phyloP scores from a whole-genome alignment of 805 yeast genomes.

The Grigorovia transvaalensis region DNA sequence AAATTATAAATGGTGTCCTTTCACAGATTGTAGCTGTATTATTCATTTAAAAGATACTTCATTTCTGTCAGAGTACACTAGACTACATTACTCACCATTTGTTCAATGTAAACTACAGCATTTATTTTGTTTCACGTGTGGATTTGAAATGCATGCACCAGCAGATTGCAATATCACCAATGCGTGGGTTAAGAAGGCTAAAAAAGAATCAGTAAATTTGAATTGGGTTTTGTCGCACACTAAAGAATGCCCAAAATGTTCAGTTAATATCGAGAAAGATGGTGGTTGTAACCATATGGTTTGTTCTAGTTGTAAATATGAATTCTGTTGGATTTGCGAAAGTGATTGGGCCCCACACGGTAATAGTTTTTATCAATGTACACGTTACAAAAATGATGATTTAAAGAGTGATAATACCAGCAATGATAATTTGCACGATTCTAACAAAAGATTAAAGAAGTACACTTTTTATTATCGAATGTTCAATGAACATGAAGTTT shows the following conservation, averaged over 20 bases:
- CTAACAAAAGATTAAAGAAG: conserved; percentile 37
- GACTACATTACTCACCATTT: conserved; percentile 39
- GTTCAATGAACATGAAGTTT: conserved; percentile 64
- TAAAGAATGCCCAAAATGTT: conserved; percentile 77
- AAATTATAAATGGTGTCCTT: conserved; percentile 69
- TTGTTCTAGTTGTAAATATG: conserved; percentile 63
- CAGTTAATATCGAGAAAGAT: conserved; percentile 71
- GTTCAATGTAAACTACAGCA: conserved; percentile 61
- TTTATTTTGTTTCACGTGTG: conserved; percentile 71
- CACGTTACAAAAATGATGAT: conserved; percentile 40
- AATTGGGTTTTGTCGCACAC: conserved; percentile 84
- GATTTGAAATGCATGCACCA: conserved; percentile 69
- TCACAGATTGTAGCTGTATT: conserved; percentile 62
- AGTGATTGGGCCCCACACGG: conserved; percentile 69
- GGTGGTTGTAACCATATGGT: conserved; percentile 98
- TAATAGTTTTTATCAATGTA: conserved; percentile 55
- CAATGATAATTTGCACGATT: conserved; percentile 22
- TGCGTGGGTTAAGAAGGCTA: conserved; percentile 68
- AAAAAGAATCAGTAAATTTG: conserved; percentile 79
- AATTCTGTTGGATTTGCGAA: conserved; percentile 91
- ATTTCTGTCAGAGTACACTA: conserved; percentile 18
- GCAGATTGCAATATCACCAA: conserved; percentile 64
- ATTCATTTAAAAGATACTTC: conserved; percentile 34
- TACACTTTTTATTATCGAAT: conserved; percentile 69
- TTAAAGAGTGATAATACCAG: conserved; percentile 7